Evolutionary conservation across 805 yeast species (phyloP).

Genomic region (Sugiyamaella mastotermitis): DNA sequence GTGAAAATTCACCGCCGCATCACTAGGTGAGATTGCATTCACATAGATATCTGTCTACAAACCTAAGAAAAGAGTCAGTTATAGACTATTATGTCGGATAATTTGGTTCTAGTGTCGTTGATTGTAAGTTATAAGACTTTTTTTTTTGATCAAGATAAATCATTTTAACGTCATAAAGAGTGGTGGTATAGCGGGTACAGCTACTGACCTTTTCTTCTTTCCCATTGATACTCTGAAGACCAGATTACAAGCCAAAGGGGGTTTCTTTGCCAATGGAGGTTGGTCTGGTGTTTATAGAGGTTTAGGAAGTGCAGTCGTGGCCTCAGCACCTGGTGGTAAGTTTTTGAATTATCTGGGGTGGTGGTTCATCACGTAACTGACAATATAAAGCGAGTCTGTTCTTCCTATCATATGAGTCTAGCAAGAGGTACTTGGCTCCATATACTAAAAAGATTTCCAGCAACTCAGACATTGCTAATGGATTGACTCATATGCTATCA

Average conservation of each 20-base stretch:
- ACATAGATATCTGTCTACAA: too few relatives aligned
- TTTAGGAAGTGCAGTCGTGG: conserved; percentile 86
- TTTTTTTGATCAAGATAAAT: too few relatives aligned
- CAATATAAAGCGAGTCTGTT: conserved; percentile 50
- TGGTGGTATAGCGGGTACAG: conserved; percentile 96
- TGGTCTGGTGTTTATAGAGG: conserved; percentile 89
- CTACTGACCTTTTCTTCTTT: conserved; percentile 89
- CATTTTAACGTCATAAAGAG: too few relatives aligned
- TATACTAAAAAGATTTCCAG: conserved; percentile 13
- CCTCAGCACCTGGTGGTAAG: conserved; percentile 71
- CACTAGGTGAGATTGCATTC: too few relatives aligned
- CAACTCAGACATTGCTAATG: conserved; percentile 31
- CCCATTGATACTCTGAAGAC: conserved; percentile 96
- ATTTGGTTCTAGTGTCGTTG: conserved; percentile 12
- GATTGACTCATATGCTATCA: conserved; percentile 70
- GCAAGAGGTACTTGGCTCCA: conserved; percentile 47
- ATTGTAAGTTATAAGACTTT: conserved; percentile 8
- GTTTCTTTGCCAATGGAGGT: conserved; percentile 89
- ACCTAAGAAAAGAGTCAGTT: too few relatives aligned
- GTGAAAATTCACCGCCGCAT: too few relatives aligned
- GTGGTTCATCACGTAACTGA: neutral
- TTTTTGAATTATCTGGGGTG: neutral
- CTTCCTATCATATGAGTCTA: conserved; percentile 76
- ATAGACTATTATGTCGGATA: too few relatives aligned
- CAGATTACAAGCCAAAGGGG: conserved; percentile 90